Base-by-base conservation (phyloP, 371 early-diverging fungal species). In the Mortierella sp. region DNA sequence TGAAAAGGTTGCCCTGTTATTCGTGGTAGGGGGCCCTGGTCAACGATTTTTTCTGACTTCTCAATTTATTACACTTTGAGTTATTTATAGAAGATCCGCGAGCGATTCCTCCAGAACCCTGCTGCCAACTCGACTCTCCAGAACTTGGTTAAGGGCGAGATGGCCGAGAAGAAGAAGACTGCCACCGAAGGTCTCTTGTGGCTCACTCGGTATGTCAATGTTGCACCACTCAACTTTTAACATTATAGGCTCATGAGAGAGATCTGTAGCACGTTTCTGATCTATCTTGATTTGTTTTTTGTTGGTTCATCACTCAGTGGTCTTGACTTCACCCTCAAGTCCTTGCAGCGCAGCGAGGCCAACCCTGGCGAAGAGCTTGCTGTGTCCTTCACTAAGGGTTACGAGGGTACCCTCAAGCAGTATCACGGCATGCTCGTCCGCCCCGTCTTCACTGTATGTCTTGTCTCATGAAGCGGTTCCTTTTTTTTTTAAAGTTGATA, bases 111-210 rank as follows among this genome's bases (percentile, higher is more conserved):
- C 15, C 71, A 82, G 69, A 84, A 91, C 75, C 90, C 93, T 12
- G 75, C 60, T 27, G 85, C 82, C 50, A 89, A 86, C 72, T 71
- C 81, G 41, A 98, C 97, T n/a, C 86, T 98, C 42, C 89, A 97
- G 73, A 86, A 85, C 48, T 81, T 98, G 43, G 89, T 94, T 54
- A 72, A 81, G 6, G 87, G 83, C 19, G 97, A 98, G 80, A 11
- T 54, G 7, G 84, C 88, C 4, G 83, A 78, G 43, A 88, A 88
- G 62, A 90, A 92, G 80, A 91, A 90, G 79, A 85, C 85, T 11
- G 97, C 96, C 34, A 93, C 96, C 17, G 94, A 95, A 73, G 96
- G 94, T 5, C 85, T 98, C 23, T 81, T 98, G 65, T 98, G 98
- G 98, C 84, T 98, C 51, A 93, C 91, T 68, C 87, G 95, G 92